Evolutionary conservation across 1,284 basidiomycete genomes (phyloP).

Genomic region (Sparassis latifolia): DNA sequence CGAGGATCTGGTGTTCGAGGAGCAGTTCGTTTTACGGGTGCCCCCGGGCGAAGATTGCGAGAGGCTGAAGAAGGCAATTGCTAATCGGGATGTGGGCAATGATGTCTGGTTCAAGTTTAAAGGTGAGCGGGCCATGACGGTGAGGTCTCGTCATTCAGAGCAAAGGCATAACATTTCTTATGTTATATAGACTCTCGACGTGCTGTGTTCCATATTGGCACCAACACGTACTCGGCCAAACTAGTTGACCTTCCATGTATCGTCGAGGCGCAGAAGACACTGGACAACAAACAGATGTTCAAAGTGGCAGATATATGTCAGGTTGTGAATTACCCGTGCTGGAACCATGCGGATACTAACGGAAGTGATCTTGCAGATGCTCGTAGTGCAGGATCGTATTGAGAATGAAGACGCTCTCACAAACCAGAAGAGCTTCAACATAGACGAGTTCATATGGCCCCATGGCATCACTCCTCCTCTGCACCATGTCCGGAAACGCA

Average conservation of each 20-base stretch:
- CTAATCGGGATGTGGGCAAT: constrained; percentile 69
- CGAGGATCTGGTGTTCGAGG: constrained; percentile 93
- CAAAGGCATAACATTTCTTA: neutral
- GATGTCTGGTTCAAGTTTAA: constrained; percentile 99
- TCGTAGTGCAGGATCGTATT: constrained; percentile 78
- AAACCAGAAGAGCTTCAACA: constrained; percentile 68
- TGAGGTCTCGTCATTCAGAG: neutral
- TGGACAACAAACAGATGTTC: constrained; percentile 96
- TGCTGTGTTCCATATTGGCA: constrained; percentile 85
- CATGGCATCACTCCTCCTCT: constrained; percentile 96
- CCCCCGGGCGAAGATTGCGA: constrained; percentile 81
- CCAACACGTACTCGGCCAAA: constrained; percentile 82
- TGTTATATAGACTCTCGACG: constrained; percentile 73
- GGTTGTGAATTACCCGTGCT: constrained; percentile 33
- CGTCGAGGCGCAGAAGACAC: constrained; percentile 93
- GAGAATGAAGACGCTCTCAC: constrained; percentile 57
- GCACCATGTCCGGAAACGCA: constrained; percentile 84
- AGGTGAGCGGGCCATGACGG: constrained; percentile 41
- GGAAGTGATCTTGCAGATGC: constrained; percentile 52
- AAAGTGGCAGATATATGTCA: constrained; percentile 98
- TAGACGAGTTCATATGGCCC: constrained; percentile 96
- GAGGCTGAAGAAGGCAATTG: constrained; percentile 75
- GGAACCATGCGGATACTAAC: neutral
- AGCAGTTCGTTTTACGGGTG: constrained; percentile 93
- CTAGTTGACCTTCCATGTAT: constrained; percentile 95